phyloP scores from a whole-genome alignment of 1,284 basidiomycete species.

The Boletus sp. region DNA sequence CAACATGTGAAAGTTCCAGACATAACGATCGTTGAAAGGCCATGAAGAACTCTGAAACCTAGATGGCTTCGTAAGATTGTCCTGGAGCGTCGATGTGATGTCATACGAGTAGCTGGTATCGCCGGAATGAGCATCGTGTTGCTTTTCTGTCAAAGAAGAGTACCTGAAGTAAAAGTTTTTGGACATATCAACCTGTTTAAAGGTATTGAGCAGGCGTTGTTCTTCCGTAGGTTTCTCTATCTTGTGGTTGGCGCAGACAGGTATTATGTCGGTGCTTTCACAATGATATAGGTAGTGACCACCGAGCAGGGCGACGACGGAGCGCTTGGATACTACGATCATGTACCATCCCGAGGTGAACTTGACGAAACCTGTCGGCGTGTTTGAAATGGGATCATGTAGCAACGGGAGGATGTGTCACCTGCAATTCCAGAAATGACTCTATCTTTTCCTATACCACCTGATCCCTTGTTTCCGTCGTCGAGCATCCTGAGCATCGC shows the following conservation, averaged over 20 bases:
- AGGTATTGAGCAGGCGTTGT: conserved; percentile 85
- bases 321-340: conserved; percentile 87
- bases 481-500: conserved; percentile 93
- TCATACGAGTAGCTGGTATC: conserved; percentile 95
- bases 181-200: conserved; percentile 96
- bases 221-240: conserved; percentile 86
- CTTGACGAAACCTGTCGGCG: conserved; percentile 72
- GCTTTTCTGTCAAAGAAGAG: conserved; percentile 9
- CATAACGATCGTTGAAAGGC: conserved; percentile 88
- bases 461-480: conserved; percentile 88
- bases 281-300: conserved; percentile 99
- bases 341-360: conserved; percentile 95
- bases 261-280: conserved; percentile 87
- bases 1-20: conserved; percentile 97
- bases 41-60: conserved; percentile 50
- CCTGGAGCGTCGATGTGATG: conserved; percentile 92
- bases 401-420: conserved; percentile 30
- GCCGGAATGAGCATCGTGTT: conserved; percentile 8
- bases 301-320: conserved; percentile 91
- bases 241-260: conserved; percentile 73
- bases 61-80: conserved; percentile 77
- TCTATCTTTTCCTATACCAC: conserved; percentile 83
- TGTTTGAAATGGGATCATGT: neutral
- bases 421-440: conserved; percentile 82
- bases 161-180: conserved; percentile 99